Base-by-base conservation (phyloP, 768 basidiomycete species). In the Amanita thiersii region DNA sequence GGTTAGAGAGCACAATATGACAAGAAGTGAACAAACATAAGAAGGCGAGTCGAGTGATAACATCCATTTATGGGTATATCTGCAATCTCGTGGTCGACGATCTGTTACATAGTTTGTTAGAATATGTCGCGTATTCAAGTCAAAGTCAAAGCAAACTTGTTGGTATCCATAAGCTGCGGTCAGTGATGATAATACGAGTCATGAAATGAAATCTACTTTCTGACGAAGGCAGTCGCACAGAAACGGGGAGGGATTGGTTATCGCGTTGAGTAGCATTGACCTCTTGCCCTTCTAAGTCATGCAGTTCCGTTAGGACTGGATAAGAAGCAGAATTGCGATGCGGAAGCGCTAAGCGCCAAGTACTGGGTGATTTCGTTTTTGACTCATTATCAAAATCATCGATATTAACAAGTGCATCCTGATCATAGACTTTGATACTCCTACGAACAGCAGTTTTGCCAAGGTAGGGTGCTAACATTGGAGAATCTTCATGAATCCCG, bases 41-140 rank as follows among this genome's bases (percentile, higher is more conserved):
- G 73, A 70, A 18, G 75, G 70, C 4, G 72, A 62, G 43, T 74
- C 70, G 9, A 73, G 61, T 0, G 67, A 69, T 28, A 77, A 60
- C 72, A 73, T 75, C 75, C 75, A 77, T 53, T 68, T 70, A 52
- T 74, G 69, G 1, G 69, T 66, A 2, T 47, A 47, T 39, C 47
- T 28, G 26, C 54, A 42, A n/a, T 40, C 45, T 35, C 43, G 48
- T 18, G 42, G 36, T 25, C 63, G 46, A 25, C 19, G 17, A 20
- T 33, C 29, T 39, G 33, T 18, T 9, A 24, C 9, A 6, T 14
- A 9, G 25, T 34, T 17, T 41, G 23, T 14, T n/a, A n/a, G 10
- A 12, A 23, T 17, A 5, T 24, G 28, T 23, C 25, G n/a, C n/a
- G n/a, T 9, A 42, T 40, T 39, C 43, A 21, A 6, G 21, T 9